Evolutionary conservation across 805 yeast species (phyloP).

Genomic region (Wickerhamiella kurtzmanii): DNA sequence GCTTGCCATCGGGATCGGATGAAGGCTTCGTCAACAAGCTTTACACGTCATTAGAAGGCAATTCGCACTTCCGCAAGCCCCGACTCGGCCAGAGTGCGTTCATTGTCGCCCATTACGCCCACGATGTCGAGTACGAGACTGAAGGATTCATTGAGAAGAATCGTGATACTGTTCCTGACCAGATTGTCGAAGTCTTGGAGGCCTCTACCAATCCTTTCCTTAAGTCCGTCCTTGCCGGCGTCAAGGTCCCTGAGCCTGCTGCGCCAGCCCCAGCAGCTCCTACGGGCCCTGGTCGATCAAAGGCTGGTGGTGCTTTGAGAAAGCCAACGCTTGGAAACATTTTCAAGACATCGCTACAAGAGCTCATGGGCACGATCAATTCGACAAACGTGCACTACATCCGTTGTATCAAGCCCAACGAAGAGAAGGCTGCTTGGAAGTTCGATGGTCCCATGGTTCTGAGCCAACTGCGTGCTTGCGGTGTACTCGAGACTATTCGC

Average conservation of each 20-base stretch:
- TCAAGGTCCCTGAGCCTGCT: conserved; percentile 24
- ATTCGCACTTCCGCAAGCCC: conserved; percentile 80
- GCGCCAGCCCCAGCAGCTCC: conserved; percentile 23
- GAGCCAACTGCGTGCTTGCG: conserved; percentile 93
- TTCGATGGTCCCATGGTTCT: conserved; percentile 92
- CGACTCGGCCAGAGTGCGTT: conserved; percentile 87
- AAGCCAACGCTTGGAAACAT: conserved; percentile 91
- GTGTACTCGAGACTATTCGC: conserved; percentile 92
- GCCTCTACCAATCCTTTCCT: conserved; percentile 55
- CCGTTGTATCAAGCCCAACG: conserved; percentile 95
- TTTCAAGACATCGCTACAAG: conserved; percentile 83
- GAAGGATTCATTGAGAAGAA: conserved; percentile 96
- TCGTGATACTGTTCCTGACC: conserved; percentile 94
- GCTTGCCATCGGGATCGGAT: conserved; percentile 87
- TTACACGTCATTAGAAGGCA: conserved; percentile 70
- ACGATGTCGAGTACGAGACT: conserved; percentile 80
- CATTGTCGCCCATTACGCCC: conserved; percentile 84
- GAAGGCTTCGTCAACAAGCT: conserved; percentile 85
- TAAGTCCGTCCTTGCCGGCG: conserved; percentile 51
- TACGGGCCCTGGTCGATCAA: conserved; percentile 21
- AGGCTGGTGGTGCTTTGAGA: conserved; percentile 33
- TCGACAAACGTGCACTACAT: conserved; percentile 94
- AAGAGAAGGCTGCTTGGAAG: conserved; percentile 87
- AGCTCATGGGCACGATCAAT: conserved; percentile 81
- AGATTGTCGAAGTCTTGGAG: conserved; percentile 74